Evolutionary conservation across 805 yeast genomes (phyloP).

Genomic region (Monosporozyma aquatica): DNA sequence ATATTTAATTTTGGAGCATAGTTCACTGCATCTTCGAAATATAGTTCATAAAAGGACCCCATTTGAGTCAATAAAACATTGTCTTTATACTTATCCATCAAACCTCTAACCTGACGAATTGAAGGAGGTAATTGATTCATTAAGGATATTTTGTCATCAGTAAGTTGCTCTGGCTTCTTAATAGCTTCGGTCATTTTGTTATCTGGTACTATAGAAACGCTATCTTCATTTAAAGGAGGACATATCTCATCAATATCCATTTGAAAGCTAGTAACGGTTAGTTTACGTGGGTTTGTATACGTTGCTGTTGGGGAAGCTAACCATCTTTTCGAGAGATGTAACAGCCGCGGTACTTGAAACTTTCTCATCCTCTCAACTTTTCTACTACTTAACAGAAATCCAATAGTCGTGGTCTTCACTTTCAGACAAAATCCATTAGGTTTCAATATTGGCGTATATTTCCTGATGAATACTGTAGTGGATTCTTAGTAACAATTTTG

Average conservation of each 20-base stretch:
- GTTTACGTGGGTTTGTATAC: neutral
- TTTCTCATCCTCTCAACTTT: no score
- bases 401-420: no score
- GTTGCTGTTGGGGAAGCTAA: neutral
- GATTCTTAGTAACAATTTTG: no score
- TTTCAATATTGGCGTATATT: no score
- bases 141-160: neutral
- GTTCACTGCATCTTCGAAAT: slow-evolving; percentile 77
- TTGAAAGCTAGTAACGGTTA: neutral
- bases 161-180: neutral
- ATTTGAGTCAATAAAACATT: slow-evolving; percentile 69
- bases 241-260: neutral
- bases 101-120: slow-evolving; percentile 29
- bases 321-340: neutral
- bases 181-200: neutral
- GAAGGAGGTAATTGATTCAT: slow-evolving; percentile 27
- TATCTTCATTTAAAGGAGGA: neutral
- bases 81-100: slow-evolving; percentile 39
- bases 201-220: neutral
- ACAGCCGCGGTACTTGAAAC: neutral
- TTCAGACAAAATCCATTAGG: no score
- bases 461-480: no score
- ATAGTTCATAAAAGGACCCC: slow-evolving; percentile 80
- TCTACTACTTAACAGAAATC: no score
- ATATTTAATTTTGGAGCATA: slow-evolving; percentile 65